These are phyloP conservation scores for Lipomyces starkeyi DNA, from an alignment of 805 yeast genomes.

Conservation along the genomic window DNA sequence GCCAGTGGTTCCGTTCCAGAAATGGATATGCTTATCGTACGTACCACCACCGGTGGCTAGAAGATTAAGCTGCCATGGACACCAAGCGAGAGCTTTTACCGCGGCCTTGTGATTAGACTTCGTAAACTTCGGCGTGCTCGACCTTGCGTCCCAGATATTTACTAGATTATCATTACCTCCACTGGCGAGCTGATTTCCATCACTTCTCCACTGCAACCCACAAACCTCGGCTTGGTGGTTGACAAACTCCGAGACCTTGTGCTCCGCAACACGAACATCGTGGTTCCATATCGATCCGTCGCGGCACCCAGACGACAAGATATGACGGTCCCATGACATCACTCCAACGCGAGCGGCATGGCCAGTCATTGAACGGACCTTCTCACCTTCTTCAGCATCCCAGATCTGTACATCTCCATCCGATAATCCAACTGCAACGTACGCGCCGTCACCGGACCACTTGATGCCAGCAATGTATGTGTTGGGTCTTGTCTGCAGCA, in stretches of 20 bases:
- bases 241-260: conserved; percentile 63
- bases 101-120: conserved; percentile 90
- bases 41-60: conserved; percentile 99
- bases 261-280: conserved; percentile 86
- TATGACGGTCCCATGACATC: conserved; percentile 82
- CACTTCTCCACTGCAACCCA: conserved; percentile 83
- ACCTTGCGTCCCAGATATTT: conserved; percentile 89
- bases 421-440: conserved; percentile 80
- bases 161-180: conserved; percentile 96
- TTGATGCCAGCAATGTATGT: conserved; percentile 69
- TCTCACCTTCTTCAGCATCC: conserved; percentile 82
- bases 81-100: conserved; percentile 93
- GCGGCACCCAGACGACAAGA: conserved; percentile 85
- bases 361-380: conserved; percentile 73
- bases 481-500: conserved; percentile 60
- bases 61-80: conserved; percentile 80
- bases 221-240: conserved; percentile 89
- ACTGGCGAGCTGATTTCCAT: conserved; percentile 83
- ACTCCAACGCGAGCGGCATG: conserved; percentile 79
- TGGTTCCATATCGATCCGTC: conserved; percentile 84
- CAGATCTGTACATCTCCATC: conserved; percentile 89
- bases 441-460: conserved; percentile 92
- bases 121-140: conserved; percentile 68
- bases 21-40: conserved; percentile 83
- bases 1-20: conserved; percentile 95